Conservation (phyloP, 768 basidiomycete genomes). For the Agrocybe praecox region DNA sequence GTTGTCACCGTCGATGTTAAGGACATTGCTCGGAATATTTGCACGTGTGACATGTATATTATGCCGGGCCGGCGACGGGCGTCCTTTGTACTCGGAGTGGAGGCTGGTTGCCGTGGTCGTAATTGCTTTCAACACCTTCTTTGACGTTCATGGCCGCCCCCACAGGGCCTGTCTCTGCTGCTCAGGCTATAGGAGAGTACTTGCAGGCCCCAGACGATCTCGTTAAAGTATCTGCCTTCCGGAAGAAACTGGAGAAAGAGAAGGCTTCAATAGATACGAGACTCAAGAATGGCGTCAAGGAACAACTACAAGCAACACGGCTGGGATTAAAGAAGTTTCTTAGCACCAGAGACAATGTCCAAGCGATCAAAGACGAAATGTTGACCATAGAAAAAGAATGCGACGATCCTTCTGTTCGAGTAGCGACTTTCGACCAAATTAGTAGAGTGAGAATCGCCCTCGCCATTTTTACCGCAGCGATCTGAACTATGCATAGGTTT, state of each 20-base stretch:
- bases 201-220: conserved; percentile 95
- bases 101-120: neutral
- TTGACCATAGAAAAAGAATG: conserved; percentile 74
- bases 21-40: conserved; percentile 12
- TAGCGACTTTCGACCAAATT: conserved; percentile 94
- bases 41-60: neutral
- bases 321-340: conserved; percentile 85
- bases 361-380: conserved; percentile 87
- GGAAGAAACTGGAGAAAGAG: conserved; percentile 96
- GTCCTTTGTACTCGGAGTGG: neutral
- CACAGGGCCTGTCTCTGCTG: conserved; percentile 62
- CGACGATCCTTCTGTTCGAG: conserved; percentile 72
- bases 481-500: conserved; percentile 61
- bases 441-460: conserved; percentile 64
- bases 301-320: conserved; percentile 88
- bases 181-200: conserved; percentile 87
- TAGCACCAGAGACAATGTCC: conserved; percentile 75
- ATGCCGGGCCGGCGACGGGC: neutral
- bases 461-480: neutral
- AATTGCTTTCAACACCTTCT: neutral
- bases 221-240: conserved; percentile 81
- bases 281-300: conserved; percentile 88
- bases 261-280: conserved; percentile 92
- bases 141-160: conserved; percentile 46
- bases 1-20: conserved; percentile 20